Evolutionary conservation across 768 basidiomycete species (phyloP).

Genomic region (Suillus placidus): DNA sequence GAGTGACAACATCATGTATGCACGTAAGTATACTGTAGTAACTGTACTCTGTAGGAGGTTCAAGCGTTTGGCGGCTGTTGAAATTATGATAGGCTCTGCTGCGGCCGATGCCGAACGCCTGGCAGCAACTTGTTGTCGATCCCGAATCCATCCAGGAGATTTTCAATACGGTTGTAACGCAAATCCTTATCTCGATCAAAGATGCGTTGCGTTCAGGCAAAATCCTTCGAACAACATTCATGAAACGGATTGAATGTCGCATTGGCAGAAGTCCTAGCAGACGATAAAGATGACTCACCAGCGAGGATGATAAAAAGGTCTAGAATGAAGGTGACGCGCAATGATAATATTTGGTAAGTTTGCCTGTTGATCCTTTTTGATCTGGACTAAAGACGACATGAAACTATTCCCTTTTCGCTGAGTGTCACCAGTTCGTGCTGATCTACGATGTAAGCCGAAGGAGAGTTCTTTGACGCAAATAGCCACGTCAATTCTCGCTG

Average conservation of each 20-base stretch:
- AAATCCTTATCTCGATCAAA: background rate
- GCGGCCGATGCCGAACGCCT: background rate
- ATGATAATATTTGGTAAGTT: background rate
- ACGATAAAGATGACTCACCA: background rate
- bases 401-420: no score
- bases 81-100: background rate
- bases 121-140: background rate
- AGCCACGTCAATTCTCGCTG: no score
- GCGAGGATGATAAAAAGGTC: background rate
- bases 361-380: background rate
- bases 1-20: no score
- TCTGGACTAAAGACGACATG: no score
- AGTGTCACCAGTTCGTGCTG: no score
- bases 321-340: background rate
- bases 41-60: no score
- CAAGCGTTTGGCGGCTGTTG: no score
- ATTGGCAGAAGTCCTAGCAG: background rate
- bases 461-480: no score
- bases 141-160: background rate
- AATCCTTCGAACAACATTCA: background rate
- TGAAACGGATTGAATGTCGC: background rate
- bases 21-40: no score
- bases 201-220: background rate
- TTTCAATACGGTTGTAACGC: background rate
- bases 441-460: no score